Percentiles rank a stretch among this genome's conserved stretches.
Conservation (phyloP, 1,284 basidiomycete species). For the Ceratobasidium sp. region DNA sequence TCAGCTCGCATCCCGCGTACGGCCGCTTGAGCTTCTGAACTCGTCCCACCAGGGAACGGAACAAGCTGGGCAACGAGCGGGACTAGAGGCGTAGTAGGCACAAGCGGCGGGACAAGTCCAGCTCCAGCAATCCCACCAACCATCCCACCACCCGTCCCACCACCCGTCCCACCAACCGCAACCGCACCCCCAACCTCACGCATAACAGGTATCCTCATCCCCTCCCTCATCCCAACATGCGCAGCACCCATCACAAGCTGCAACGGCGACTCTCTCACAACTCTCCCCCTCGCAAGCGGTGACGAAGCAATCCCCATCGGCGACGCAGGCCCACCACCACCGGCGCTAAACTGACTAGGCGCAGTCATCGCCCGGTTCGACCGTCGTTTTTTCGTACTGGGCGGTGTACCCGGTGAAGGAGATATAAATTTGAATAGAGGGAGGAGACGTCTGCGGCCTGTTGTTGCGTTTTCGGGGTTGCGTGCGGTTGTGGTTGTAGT, state of each 20-base stretch:
- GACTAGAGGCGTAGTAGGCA: slow-evolving; percentile 26
- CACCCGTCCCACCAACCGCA: neutral
- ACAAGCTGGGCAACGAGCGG: slow-evolving; percentile 34
- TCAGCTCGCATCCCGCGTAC: slow-evolving; percentile 39
- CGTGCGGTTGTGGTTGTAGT: neutral
- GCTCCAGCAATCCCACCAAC: neutral
- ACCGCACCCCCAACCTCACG: slow-evolving; percentile 24
- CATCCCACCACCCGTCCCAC: neutral
- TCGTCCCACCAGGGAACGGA: slow-evolving; percentile 4
- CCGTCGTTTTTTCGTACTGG: slow-evolving; percentile 37
- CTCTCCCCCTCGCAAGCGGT: slow-evolving; percentile 26
- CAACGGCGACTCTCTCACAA: slow-evolving; percentile 36
- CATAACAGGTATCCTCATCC: slow-evolving; percentile 37
- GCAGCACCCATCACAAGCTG: slow-evolving; percentile 35
- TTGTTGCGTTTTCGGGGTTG: slow-evolving; percentile 7
- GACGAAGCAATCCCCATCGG: slow-evolving; percentile 29
- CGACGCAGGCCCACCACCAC: slow-evolving; percentile 1
- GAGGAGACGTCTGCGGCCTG: slow-evolving; percentile 12
- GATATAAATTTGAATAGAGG: slow-evolving; percentile 41
- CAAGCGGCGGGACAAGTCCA: slow-evolving; percentile 32
- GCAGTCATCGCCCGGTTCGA: slow-evolving; percentile 21
- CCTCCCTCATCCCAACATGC: slow-evolving; percentile 21
- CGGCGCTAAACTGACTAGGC: slow-evolving; percentile 24
- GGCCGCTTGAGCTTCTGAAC: slow-evolving; percentile 12
- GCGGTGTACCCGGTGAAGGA: slow-evolving; percentile 32